phyloP scores from a whole-genome alignment of 257 asterid genomes.

The Solanum sejunctum region DNA sequence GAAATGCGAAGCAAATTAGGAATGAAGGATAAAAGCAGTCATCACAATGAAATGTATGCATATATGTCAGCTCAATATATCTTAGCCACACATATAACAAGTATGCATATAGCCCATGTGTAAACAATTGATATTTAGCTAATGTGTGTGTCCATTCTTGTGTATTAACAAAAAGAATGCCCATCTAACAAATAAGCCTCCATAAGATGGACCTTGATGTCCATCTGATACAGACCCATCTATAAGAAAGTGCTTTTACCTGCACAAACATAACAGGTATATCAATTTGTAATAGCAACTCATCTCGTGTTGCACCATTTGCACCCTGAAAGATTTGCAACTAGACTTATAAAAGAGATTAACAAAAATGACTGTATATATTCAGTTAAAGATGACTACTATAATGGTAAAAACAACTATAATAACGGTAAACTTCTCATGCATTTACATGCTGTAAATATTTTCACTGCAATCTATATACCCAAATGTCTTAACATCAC shows the following conservation, averaged over 20 bases:
- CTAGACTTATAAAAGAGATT: not conserved
- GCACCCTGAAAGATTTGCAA: slow-evolving; percentile 29
- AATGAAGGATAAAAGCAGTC: not conserved
- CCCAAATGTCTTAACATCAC: not conserved
- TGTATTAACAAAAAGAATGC: not conserved
- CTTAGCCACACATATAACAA: not conserved
- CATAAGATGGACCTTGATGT: not conserved
- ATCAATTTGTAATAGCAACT: slow-evolving; percentile 44
- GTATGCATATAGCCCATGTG: not conserved
- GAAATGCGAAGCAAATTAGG: not conserved
- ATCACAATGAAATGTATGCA: not conserved
- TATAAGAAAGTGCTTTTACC: slow-evolving; percentile 21
- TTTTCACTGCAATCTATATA: not conserved
- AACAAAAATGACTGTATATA: not conserved
- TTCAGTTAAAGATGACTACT: not conserved
- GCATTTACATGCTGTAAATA: not conserved
- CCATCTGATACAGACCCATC: not conserved
- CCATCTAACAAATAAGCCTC: not conserved
- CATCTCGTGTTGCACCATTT: slow-evolving; percentile 56
- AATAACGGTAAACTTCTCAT: not conserved
- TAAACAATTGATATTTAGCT: not conserved
- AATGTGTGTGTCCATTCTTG: not conserved
- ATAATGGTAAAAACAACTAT: not conserved
- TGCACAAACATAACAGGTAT: slow-evolving; percentile 76
- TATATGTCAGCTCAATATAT: not conserved